Base-by-base conservation (phyloP, 352 stramenopile species). In the Phytophthora lateralis region DNA sequence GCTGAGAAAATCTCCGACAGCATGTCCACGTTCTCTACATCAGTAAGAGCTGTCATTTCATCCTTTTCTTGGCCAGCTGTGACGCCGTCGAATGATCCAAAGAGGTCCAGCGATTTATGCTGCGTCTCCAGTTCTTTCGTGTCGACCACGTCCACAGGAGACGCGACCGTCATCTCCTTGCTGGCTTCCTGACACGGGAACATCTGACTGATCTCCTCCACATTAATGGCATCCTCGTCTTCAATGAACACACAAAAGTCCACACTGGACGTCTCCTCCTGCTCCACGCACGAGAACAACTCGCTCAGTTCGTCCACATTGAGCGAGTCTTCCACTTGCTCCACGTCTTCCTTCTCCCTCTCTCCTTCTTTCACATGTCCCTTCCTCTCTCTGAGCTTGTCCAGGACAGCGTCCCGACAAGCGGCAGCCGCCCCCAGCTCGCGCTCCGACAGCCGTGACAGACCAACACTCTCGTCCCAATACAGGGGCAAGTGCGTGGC, bases 151-250 rank as follows among this genome's bases (percentile, higher is more conserved):
- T 65, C 56, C 37, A 60, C 64, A 37, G 59, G 60, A 4, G 46
- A 73, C 29, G 46, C 34, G 20, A 27, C 42, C 32, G 35, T 47
- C 45, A 54, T 5, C 34, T 62, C 47, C 37, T 69, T 69, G 30
- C 46, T 55, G 26, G 71, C 59, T 32, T 86, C 76, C 17, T 82
- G 47, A 24, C 55, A 50, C 45, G 75, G 69, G 42, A 85, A 81
- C 24, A 81, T 63, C 39, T 85, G 73, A 57, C 69, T 83, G 46
- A 86, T 76, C 57, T 86, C 75, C 46, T 89, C 80, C 38, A 85
- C 66, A 42, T 85, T 81, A 17, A 81, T 45, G 51, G 69, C 75
- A 46, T 88, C 75, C 11, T 85, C 71, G 9, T 75, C 71, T 51
- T 87, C 69, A 9, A 84, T 62, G 27, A 85, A 75, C 10, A 84